Percentiles rank a stretch among this genome's conserved stretches.
phyloP scores from a whole-genome alignment of 495 filamentous ascomycete genomes.

The Neurospora sp. region DNA sequence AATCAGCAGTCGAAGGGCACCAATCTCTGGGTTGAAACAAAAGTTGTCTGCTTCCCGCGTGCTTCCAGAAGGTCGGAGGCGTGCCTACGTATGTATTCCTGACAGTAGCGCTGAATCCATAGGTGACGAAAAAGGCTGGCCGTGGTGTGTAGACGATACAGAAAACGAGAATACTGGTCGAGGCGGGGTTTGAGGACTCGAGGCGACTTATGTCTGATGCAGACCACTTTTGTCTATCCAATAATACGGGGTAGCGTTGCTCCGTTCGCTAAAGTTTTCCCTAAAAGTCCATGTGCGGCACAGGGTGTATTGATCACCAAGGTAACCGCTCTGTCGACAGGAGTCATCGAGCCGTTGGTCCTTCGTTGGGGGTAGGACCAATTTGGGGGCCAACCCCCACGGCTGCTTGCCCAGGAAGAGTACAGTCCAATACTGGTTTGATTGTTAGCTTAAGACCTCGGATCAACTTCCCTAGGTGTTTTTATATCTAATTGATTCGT shows the following conservation, averaged over 20 bases:
- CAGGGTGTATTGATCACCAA: background rate
- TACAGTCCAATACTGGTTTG: background rate
- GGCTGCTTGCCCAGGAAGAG: background rate
- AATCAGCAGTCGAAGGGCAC: background rate
- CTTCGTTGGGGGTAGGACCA: background rate
- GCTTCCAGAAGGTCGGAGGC: background rate
- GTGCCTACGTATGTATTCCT: background rate
- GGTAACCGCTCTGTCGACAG: background rate
- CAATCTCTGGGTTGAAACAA: background rate
- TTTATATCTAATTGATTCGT: too few relatives aligned
- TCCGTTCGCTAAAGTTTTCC: background rate
- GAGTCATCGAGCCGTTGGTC: background rate
- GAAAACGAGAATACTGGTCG: background rate
- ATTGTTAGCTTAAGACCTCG: too few relatives aligned
- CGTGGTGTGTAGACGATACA: background rate
- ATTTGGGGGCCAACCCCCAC: background rate
- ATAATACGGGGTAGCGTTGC: background rate
- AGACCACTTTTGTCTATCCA: background rate
- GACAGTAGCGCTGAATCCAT: background rate
- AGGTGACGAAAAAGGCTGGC: background rate
- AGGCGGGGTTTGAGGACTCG: background rate
- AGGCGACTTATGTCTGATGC: background rate
- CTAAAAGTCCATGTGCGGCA: background rate
- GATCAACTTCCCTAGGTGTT: too few relatives aligned
- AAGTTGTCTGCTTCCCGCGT: background rate